Evolutionary conservation across 441 rosid genomes (phyloP).

Genomic region (Aleurites moluccanus): DNA sequence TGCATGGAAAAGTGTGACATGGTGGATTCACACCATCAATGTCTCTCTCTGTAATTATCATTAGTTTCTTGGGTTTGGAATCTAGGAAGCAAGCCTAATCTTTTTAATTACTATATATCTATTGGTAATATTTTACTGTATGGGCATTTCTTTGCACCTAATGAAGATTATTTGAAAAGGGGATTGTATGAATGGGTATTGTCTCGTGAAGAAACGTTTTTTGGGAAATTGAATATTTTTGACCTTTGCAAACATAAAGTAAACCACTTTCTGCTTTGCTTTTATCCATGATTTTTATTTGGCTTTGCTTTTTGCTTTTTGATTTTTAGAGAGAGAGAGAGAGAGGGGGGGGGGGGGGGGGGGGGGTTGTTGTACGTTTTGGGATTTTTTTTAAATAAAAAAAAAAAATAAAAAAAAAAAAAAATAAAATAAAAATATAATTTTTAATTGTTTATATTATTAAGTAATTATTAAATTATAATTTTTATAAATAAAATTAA

Average conservation of each 20-base stretch:
- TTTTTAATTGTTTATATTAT: too few species aligned
- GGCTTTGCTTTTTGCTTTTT: conserved; percentile 18
- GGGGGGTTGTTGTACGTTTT: too few species aligned
- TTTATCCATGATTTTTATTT: conserved; percentile 26
- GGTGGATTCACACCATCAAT: not conserved
- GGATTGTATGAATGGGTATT: conserved; percentile 23
- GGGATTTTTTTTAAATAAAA: too few species aligned
- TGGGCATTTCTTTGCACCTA: not conserved
- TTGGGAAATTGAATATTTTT: conserved; percentile 51
- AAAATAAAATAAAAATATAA: too few species aligned
- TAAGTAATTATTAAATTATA: too few species aligned
- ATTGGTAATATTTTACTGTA: not conserved
- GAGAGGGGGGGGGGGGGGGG: not conserved
- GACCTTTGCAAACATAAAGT: conserved; percentile 42
- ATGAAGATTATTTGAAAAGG: conserved; percentile 21
- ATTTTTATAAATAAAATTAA: too few species aligned
- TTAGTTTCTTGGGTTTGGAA: conserved; percentile 20
- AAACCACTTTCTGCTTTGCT: conserved; percentile 35
- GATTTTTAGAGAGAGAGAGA: conserved; percentile 3
- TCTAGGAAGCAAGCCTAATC: conserved; percentile 20
- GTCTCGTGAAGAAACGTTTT: conserved; percentile 35
- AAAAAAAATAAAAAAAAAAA: too few species aligned
- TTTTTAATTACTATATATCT: not conserved
- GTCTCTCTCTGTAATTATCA: not conserved
- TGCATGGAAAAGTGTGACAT: not conserved